Evolutionary conservation across 2,329 filamentous ascomycete genomes (phyloP), one percentile per base, ranked within the genome.

Genomic region (Ophiostoma tasmaniense): DNA sequence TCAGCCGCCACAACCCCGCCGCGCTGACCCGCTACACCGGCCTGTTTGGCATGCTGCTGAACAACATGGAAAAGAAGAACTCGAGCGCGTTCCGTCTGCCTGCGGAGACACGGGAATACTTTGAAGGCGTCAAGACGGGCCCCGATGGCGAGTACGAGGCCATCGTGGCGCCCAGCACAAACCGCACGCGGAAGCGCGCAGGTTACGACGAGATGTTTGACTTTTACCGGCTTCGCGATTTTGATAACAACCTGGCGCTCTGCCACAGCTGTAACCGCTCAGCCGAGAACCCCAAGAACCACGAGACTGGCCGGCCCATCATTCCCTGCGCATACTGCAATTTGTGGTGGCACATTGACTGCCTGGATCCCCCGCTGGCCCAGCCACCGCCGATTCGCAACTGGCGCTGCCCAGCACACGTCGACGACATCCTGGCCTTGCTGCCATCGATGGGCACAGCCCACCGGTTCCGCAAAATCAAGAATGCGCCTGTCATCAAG

Each of bases 291-390:
- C 66, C 66, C 4, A 59, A 55, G 66, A 42, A 42, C 22, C 42
- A 65, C 37, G 64, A 65, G 64, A 28, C 64, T 25, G 64, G 64
- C 74, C 87, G 90, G 33, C 86, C 89, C 73, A 93, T 98, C 74
- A 90, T 97, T 73, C 88, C 90, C 64, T 99, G 94, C 81, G 93
- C 93, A 78, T 87, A 85, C 75, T 99, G 94, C 79, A 83, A 86
- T 14, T 84, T 92, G 42, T 85, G 89, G 75, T 99, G 93, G 90
- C 95, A 99, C 80, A 82, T 97, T 67, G 94, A 98, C 78, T 99
- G 95, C 79, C 81, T 96, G 20, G 89, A 96, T 76, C 91, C 92
- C 35, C 93, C 94, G 42, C 80, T 93, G 75, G 88, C 93, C 42
- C 87, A 90, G 68, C 90, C 92, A 52, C 93, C 93, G 13, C 84